Evolutionary conservation across 2,329 filamentous ascomycete species (phyloP).

Genomic region (Trichoderma sp.): DNA sequence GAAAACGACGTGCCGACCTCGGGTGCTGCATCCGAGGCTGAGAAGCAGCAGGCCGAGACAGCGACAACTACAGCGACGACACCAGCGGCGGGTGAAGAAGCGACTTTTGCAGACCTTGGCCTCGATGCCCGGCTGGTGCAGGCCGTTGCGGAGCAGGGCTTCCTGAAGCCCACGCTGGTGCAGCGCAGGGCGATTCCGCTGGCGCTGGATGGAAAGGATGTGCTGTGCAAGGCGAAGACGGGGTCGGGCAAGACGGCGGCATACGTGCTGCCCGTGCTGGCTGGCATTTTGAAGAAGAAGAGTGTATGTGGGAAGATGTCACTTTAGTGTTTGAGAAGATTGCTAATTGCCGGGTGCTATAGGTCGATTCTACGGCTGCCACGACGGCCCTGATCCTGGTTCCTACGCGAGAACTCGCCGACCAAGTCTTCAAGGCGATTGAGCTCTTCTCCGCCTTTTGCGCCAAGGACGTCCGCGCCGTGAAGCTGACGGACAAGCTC

Average conservation of each 20-base stretch:
- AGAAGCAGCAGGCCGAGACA: slow-evolving; percentile 34
- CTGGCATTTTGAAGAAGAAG: slow-evolving; percentile 81
- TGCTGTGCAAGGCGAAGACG: slow-evolving; percentile 90
- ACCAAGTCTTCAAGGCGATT: slow-evolving; percentile 82
- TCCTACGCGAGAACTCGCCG: slow-evolving; percentile 90
- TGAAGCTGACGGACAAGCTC: slow-evolving; percentile 89
- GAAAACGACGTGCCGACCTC: slow-evolving; percentile 55
- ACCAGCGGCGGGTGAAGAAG: slow-evolving; percentile 38
- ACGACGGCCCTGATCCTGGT: slow-evolving; percentile 87
- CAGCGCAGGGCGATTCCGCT: slow-evolving; percentile 87
- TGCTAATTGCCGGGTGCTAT: background rate
- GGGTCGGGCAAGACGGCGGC: slow-evolving; percentile 98
- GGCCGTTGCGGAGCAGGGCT: slow-evolving; percentile 82
- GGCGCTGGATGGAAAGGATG: slow-evolving; percentile 83
- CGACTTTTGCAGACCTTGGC: slow-evolving; percentile 74
- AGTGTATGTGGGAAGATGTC: slow-evolving; percentile 48
- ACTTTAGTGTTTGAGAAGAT: background rate
- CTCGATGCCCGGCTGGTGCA: slow-evolving; percentile 86
- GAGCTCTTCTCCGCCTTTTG: slow-evolving; percentile 80
- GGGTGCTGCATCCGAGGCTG: slow-evolving; percentile 31
- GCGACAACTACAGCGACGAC: slow-evolving; percentile 30
- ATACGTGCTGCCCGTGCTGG: slow-evolving; percentile 86
- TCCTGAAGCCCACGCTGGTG: slow-evolving; percentile 83
- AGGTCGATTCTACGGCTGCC: slow-evolving; percentile 55
- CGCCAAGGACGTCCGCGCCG: slow-evolving; percentile 76